These are phyloP conservation scores for Suillus bovinus DNA, from an alignment of 768 basidiomycete genomes.

Conservation along the genomic window DNA sequence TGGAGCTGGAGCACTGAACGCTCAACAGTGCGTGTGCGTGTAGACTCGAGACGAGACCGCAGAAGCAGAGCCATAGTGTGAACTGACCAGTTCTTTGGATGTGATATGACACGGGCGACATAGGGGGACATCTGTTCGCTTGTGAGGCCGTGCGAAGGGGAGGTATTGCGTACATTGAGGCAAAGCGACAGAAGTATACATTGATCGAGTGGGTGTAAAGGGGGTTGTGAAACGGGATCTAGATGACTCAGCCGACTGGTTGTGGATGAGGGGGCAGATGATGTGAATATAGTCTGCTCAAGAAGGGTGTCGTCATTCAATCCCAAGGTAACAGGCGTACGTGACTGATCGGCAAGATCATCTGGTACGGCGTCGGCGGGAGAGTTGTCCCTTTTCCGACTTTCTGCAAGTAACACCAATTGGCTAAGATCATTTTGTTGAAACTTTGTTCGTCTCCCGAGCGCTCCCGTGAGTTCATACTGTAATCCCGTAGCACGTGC, in stretches of 20 bases:
- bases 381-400: conserved; percentile 46
- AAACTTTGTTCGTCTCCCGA: conserved; percentile 93
- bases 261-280: conserved; percentile 52
- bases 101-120: conserved; percentile 83
- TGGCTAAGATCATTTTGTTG: conserved; percentile 85
- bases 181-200: conserved; percentile 89
- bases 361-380: conserved; percentile 12
- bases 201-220: conserved; percentile 92
- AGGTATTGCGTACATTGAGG: conserved; percentile 86
- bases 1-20: conserved; percentile 91
- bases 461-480: conserved; percentile 90
- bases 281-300: conserved; percentile 91
- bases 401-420: conserved; percentile 92
- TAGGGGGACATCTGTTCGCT: conserved; percentile 92
- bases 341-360: conserved; percentile 14
- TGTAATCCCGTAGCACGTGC: conserved; percentile 75
- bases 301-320: conserved; percentile 96
- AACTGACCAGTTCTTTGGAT: conserved; percentile 93
- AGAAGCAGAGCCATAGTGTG: conserved; percentile 96
- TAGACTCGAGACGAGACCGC: conserved; percentile 87
- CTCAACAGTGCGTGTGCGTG: conserved; percentile 90
- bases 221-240: conserved; percentile 81
- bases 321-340: conserved; percentile 56
- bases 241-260: conserved; percentile 62
- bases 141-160: conserved; percentile 88